phyloP scores from a whole-genome alignment of 139 green algal genomes.

The Auxenochlorella pyrenoidosa region DNA sequence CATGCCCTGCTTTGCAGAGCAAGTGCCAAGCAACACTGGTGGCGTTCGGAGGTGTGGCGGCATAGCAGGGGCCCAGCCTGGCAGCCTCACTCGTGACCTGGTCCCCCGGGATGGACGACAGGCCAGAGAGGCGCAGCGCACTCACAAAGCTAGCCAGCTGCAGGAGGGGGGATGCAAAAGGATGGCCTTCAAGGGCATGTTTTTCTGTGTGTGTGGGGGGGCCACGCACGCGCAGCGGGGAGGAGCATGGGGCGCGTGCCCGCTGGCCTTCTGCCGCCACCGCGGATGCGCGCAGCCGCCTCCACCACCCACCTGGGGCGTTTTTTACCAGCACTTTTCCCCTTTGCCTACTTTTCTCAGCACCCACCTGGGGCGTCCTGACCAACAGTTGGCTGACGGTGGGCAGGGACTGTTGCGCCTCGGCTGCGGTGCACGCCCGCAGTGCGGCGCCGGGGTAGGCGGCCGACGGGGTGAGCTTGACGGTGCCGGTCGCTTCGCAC shows the following conservation, averaged over 20 bases:
- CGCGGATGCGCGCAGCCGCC: neutral
- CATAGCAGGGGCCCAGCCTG: neutral
- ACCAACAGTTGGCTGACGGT: neutral
- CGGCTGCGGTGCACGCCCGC: neutral
- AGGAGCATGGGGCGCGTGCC: neutral
- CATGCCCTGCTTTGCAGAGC: too few relatives aligned
- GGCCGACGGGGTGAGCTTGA: neutral
- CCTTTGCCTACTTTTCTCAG: too few relatives aligned
- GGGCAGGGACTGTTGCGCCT: neutral
- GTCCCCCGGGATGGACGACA: conserved; percentile 9
- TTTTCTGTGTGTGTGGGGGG: neutral
- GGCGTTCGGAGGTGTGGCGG: too few relatives aligned
- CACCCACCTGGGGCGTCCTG: conserved; percentile 3
- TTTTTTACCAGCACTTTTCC: too few relatives aligned
- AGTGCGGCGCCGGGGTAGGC: neutral
- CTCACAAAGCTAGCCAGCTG: conserved; percentile 25
- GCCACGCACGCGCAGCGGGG: too few relatives aligned
- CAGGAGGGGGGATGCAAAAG: too few relatives aligned
- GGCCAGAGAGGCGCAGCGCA: conserved; percentile 20
- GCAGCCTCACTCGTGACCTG: conserved; percentile 6
- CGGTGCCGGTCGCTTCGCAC: neutral
- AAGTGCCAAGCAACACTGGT: too few relatives aligned
- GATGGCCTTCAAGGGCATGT: neutral
- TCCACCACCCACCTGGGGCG: neutral
- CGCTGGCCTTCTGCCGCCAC: neutral